These are phyloP conservation scores for Linderniella brevidens DNA, from an alignment of 257 asterid genomes.

Conservation along the genomic window DNA sequence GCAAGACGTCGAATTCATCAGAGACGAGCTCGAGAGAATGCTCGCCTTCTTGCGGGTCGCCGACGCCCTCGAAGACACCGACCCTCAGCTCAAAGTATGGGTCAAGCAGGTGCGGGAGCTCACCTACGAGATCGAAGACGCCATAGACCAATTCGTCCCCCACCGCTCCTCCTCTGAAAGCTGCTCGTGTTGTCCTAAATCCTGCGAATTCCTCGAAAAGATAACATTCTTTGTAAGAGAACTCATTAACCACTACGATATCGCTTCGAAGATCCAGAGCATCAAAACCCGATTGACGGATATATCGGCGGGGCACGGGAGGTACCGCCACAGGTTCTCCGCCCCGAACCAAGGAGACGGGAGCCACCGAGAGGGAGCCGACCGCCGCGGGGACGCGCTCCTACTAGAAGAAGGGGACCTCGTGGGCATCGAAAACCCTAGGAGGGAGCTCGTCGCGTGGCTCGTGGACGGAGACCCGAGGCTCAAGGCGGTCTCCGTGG, in stretches of 20 bases:
- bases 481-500: constrained; percentile 17
- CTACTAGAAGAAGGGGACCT: constrained; percentile 19
- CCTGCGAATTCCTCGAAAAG: background rate
- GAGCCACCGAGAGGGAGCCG: constrained; percentile 2
- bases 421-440: constrained; percentile 14
- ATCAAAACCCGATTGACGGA: constrained; percentile 9
- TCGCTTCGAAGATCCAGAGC: constrained; percentile 10
- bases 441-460: background rate
- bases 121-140: constrained; percentile 21
- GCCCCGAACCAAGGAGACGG: constrained; percentile 5
- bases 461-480: constrained; percentile 7
- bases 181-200: too few species aligned
- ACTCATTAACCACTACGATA: background rate
- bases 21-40: constrained; percentile 16
- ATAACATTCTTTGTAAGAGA: background rate
- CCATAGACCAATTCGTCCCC: constrained; percentile 16
- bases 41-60: constrained; percentile 18
- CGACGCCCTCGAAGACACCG: constrained; percentile 16
- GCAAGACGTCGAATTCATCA: constrained; percentile 8
- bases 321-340: constrained; percentile 10
- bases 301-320: constrained; percentile 13
- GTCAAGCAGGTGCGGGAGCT: constrained; percentile 19
- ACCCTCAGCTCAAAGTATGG: constrained; percentile 18
- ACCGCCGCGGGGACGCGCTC: constrained; percentile 15
- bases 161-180: too few species aligned